phyloP scores from a whole-genome alignment of 108 stramenopile genomes.

The Mayamaea pseudoterrestris region DNA sequence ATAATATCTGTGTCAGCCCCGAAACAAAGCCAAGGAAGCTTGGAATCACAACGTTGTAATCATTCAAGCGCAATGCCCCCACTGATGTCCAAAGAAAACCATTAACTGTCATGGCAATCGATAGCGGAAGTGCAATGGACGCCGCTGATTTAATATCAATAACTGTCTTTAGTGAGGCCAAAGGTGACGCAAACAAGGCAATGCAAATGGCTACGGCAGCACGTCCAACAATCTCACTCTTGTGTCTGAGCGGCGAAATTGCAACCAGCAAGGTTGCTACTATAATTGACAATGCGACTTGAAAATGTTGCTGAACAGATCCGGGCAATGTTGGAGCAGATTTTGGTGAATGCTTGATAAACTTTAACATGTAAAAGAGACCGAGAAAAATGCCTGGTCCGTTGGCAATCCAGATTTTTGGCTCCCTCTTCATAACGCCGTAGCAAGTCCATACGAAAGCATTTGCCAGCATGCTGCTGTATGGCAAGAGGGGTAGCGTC shows the following conservation, averaged over 20 bases:
- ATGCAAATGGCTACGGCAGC: constrained; percentile 39
- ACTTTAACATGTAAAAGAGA: constrained; percentile 32
- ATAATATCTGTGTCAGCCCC: constrained; percentile 44
- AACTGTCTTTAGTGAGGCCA: constrained; percentile 51
- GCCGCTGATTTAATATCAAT: constrained; percentile 53
- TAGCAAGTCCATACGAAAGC: constrained; percentile 36
- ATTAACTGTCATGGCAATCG: constrained; percentile 56
- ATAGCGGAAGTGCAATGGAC: constrained; percentile 73
- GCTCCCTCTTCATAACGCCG: constrained; percentile 35
- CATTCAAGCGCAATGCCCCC: constrained; percentile 53
- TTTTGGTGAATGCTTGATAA: constrained; percentile 18
- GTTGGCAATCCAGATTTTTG: constrained; percentile 42
- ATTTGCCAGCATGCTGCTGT: constrained; percentile 52
- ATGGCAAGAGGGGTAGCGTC: constrained; percentile 56
- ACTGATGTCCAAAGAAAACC: constrained; percentile 54
- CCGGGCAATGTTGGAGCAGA: constrained; percentile 25
- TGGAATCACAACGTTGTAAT: constrained; percentile 67
- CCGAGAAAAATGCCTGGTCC: constrained; percentile 34
- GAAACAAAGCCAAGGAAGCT: constrained; percentile 56
- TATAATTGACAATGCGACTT: constrained; percentile 10
- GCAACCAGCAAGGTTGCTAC: constrained; percentile 1
- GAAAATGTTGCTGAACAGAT: constrained; percentile 19
- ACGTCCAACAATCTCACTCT: constrained; percentile 21
- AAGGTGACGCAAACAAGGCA: constrained; percentile 54
- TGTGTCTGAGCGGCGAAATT: constrained; percentile 1